These are phyloP conservation scores for Bipolaris sorokiniana DNA, from an alignment of 2,329 filamentous ascomycete genomes.

Conservation along the genomic window DNA sequence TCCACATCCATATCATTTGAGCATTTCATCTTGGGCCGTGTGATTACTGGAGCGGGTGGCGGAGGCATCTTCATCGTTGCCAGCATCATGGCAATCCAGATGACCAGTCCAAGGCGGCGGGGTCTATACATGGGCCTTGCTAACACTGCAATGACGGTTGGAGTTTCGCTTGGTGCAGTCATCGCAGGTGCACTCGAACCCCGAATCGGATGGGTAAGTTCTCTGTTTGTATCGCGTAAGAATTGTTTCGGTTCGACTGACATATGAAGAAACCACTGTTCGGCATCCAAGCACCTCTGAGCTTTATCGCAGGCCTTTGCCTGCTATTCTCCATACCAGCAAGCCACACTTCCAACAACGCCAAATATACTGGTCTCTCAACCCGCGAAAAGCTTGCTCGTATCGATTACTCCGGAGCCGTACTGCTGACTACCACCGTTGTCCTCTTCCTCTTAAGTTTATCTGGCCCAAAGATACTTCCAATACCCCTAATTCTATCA, in stretches of 20 bases:
- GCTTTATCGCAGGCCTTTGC: constrained; percentile 64
- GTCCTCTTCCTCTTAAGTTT: constrained; percentile 76
- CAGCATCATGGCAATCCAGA: constrained; percentile 77
- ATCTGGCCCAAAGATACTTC: constrained; percentile 66
- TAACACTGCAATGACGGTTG: constrained; percentile 74
- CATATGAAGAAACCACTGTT: constrained; percentile 69
- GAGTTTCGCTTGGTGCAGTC: constrained; percentile 73
- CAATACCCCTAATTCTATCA: constrained; percentile 66
- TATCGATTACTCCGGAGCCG: constrained; percentile 77
- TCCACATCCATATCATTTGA: constrained; percentile 64
- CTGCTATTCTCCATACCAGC: constrained; percentile 71
- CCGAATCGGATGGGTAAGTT: constrained; percentile 70
- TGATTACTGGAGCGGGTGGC: constrained; percentile 70
- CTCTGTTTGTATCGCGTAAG: not conserved
- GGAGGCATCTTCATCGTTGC: constrained; percentile 75
- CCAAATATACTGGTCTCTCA: constrained; percentile 46
- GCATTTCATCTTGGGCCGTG: constrained; percentile 71
- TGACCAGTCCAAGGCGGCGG: constrained; percentile 69
- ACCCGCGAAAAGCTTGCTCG: constrained; percentile 62
- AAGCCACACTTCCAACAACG: constrained; percentile 46
- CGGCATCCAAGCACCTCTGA: constrained; percentile 71
- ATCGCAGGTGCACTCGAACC: constrained; percentile 70
- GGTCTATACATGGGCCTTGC: constrained; percentile 76
- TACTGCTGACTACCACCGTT: constrained; percentile 61
- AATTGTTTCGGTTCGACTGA: constrained; percentile 6